Evolutionary conservation across 1,284 basidiomycete species (phyloP).

Genomic region (Anthracocystis walkeri): DNA sequence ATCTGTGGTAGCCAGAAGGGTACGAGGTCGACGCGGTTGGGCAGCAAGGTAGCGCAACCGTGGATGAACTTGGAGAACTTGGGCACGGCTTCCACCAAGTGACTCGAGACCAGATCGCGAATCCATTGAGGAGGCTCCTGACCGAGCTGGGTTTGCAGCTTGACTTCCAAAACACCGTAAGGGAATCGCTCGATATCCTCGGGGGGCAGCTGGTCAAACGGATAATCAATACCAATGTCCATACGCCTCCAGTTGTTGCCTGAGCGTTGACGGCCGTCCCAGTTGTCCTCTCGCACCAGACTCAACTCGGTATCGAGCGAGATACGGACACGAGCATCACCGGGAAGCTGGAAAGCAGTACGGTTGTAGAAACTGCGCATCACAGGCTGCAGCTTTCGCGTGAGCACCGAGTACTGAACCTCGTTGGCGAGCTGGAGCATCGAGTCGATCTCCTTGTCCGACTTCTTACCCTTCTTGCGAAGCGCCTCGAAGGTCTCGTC

Average conservation of each 20-base stretch:
- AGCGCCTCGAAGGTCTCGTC: constrained; percentile 92
- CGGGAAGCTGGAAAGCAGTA: constrained; percentile 97
- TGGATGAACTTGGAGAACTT: constrained; percentile 92
- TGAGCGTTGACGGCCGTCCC: constrained; percentile 84
- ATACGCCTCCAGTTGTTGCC: constrained; percentile 92
- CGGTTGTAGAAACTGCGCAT: constrained; percentile 99
- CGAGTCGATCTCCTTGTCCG: constrained; percentile 87
- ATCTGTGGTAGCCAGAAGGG: constrained; percentile 97
- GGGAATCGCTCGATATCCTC: constrained; percentile 93
- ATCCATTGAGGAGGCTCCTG: constrained; percentile 98
- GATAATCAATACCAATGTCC: constrained; percentile 91
- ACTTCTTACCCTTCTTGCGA: constrained; percentile 92
- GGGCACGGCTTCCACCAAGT: constrained; percentile 75
- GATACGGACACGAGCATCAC: constrained; percentile 96
- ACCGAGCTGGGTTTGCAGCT: constrained; percentile 94
- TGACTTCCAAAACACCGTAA: constrained; percentile 92
- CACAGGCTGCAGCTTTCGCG: constrained; percentile 82
- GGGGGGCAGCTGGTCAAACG: constrained; percentile 81
- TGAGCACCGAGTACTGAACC: constrained; percentile 90
- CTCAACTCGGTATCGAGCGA: constrained; percentile 97
- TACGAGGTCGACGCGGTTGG: constrained; percentile 94
- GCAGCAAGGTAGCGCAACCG: constrained; percentile 91
- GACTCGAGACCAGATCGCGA: constrained; percentile 89
- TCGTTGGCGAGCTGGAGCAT: constrained; percentile 98
- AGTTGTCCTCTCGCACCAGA: constrained; percentile 95